Conservation (phyloP, 2,329 filamentous ascomycete genomes). For the Clarireedia hainanense region DNA sequence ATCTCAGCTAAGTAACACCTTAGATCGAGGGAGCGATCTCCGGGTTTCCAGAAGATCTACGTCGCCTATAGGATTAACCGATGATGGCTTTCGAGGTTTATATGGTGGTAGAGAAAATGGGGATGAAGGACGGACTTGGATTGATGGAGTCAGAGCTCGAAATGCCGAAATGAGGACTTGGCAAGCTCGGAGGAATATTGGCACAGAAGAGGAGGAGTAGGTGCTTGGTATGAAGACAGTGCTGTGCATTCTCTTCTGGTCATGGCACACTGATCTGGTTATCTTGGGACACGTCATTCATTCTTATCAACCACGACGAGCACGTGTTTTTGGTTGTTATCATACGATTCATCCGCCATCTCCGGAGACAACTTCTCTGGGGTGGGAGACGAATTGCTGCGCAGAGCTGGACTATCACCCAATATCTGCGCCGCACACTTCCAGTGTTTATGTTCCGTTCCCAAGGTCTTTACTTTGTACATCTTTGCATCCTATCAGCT, state of each 20-base stretch:
- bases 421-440: too few relatives aligned
- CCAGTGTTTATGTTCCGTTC: too few relatives aligned
- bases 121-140: slow-evolving; percentile 32
- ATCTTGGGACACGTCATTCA: too few relatives aligned
- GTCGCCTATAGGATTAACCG: slow-evolving; percentile 34
- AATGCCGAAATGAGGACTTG: slow-evolving; percentile 16
- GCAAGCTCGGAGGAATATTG: slow-evolving; percentile 12
- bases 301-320: too few relatives aligned
- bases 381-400: too few relatives aligned
- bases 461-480: too few relatives aligned
- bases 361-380: too few relatives aligned
- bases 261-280: too few relatives aligned
- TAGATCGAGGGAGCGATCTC: not conserved
- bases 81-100: slow-evolving; percentile 39
- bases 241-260: not conserved
- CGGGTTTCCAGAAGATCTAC: not conserved
- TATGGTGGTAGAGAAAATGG: slow-evolving; percentile 43
- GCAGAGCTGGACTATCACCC: too few relatives aligned
- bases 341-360: too few relatives aligned
- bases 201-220: slow-evolving; percentile 22
- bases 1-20: not conserved
- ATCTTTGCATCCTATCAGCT: too few relatives aligned
- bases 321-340: too few relatives aligned
- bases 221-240: not conserved
- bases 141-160: slow-evolving; percentile 31